Base-by-base conservation (phyloP, 345 rosid genomes). In the Sisymbrium altissimum region DNA sequence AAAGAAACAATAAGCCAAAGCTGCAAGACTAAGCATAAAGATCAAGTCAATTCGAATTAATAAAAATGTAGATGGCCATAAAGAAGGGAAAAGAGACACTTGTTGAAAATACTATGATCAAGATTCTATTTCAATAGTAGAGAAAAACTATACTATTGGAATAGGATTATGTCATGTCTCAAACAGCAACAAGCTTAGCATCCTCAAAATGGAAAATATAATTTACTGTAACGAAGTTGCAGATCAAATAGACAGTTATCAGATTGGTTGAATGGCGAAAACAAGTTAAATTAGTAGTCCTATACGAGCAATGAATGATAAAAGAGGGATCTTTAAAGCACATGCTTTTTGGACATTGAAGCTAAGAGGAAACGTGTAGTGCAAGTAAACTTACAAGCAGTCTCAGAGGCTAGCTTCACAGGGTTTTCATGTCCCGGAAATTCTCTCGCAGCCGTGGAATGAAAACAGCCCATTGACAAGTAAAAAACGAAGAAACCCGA, bases 401-500 rank as follows among this genome's bases (percentile, higher is more conserved):
- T 92, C 81, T 96, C 89, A 0, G 97, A 89, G 68, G 99, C 96
- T 39, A 96, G 93, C 52, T 70, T 76, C n/a, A 90, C 80, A 4
- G 98, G 99, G 79, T 96, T 89, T 71, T 90, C 96, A 6, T 90
- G 88, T 60, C 95, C 90, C 2, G 88, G 86, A 68, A 72, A 79
- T 69, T 90, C 88, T 79, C 84, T 89, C 14, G 85, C 78, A 57
- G 76, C 89, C 49, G 79, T 96, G 55, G 99, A 92, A 14, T 85
- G 80, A 72, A 92, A 88, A 80, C 99, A 96, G 88, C 99, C 98
- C 99, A 96, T 92, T 45, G 53, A 78, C 64, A 64, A 49, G 36
- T 36, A 46, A 76, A 55, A 61, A 54, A 29, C 66, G 54, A 68
- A 75, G 9, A 68, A 62, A 43, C 55, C 9, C 44, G 1, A 48